Conservation (phyloP, 2,329 filamentous ascomycete genomes). For the Thermothelomyces thermophilus region DNA sequence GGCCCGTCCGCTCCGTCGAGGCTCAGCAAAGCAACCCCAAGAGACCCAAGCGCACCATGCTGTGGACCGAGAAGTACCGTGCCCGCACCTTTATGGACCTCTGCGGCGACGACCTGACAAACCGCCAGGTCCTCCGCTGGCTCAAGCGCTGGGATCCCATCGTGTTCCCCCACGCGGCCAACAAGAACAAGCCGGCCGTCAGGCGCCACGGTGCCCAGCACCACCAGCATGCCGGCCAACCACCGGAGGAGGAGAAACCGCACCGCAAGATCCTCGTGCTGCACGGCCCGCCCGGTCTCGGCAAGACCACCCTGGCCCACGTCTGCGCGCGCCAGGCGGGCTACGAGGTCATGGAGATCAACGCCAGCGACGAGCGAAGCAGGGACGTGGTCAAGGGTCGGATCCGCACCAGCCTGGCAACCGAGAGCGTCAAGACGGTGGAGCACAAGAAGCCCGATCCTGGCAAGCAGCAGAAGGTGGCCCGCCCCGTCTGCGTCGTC, state of each 20-base stretch:
- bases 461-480: slow-evolving; percentile 58
- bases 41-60: slow-evolving; percentile 46
- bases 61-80: slow-evolving; percentile 98
- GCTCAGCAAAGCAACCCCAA: slow-evolving; percentile 26
- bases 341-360: slow-evolving; percentile 95
- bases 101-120: slow-evolving; percentile 89
- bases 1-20: slow-evolving; percentile 40
- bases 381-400: slow-evolving; percentile 82
- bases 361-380: slow-evolving; percentile 92
- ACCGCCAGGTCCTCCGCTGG: slow-evolving; percentile 85
- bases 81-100: slow-evolving; percentile 87
- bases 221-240: slow-evolving; percentile 20
- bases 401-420: slow-evolving; percentile 86
- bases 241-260: slow-evolving; percentile 60
- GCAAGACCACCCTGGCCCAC: slow-evolving; percentile 93
- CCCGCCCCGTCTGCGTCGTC: slow-evolving; percentile 83
- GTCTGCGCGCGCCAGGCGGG: slow-evolving; percentile 93
- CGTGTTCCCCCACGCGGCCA: slow-evolving; percentile 75
- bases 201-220: slow-evolving; percentile 35
- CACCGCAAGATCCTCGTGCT: slow-evolving; percentile 86
- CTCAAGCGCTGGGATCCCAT: slow-evolving; percentile 89
- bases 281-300: slow-evolving; percentile 84
- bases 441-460: slow-evolving; percentile 49
- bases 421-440: slow-evolving; percentile 82
- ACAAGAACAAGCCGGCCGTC: slow-evolving; percentile 43